Evolutionary conservation across 2,329 filamentous ascomycete genomes (phyloP), one percentile per base, ranked within the genome.

Genomic region (Nannizzia gypsea): DNA sequence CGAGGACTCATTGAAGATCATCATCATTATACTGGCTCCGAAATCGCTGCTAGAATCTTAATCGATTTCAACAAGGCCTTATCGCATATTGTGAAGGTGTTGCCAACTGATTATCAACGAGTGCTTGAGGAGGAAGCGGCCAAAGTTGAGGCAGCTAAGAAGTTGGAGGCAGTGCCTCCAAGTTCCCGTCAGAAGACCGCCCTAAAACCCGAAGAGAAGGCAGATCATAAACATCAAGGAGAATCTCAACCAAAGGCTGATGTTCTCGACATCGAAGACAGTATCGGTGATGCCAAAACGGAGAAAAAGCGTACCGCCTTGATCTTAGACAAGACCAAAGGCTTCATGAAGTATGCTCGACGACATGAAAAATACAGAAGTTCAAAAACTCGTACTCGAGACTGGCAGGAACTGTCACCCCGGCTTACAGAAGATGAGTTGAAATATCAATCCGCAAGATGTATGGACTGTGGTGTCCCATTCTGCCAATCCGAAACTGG

Each of bases 401-500:
- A 97, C 71, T 97, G 91, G 91, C 88, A 87, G 44, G 92, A 97
- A 76, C 82, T 97, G 54, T 93, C 87, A 61, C 84, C 84, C 68
- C 88, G 92, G 61, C 82, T 97, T 56, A 90, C 89, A 65, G 90
- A 96, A 74, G 92, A 96, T 67, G 90, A 96, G 77, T 84, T 96
- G 65, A 96, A 96, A 78, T 96, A 95, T 71, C 92, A 97, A 76
- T 87, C 90, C 54, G 92, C 92, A 63, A 89, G 92, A 65, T 97
- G 92, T 80, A 97, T 97, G 92, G 92, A 97, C 77, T 97, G 92
- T 63, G 92, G 92, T 83, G 91, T 97, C 63, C 92, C 92, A 1
- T 97, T 97, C 82, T 97, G 92, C 69, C 92, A 97, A 74, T 96
- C 90, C 20, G 92, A 97, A 67, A 90, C 89, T 64, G 92, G 92